Base-by-base conservation (phyloP, 2,329 filamentous ascomycete species). In the Alternaria alternata region DNA sequence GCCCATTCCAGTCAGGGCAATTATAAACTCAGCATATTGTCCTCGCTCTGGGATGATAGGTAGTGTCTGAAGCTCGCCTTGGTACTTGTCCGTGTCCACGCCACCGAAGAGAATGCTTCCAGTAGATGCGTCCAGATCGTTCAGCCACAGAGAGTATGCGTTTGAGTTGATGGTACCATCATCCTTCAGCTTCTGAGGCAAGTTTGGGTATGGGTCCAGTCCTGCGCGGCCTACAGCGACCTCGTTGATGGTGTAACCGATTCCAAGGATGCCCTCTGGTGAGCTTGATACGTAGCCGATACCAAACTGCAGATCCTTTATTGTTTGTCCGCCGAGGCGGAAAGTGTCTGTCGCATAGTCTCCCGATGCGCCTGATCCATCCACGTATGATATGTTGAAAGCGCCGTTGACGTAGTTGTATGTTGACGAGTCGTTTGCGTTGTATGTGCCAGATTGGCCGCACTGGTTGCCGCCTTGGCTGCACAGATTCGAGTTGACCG, bases 301-400 rank as follows among this genome's bases (percentile, higher is more conserved):
- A 61, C 91, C 91, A 68, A 94, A 92, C 70, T 93, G 89, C 56
- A 93, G 80, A 57, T 81, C 77, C 4, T 81, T 64, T 32, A 93
- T 67, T 1, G 78, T 83, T 30, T 83, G 76, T 22, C 80, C 81
- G 12, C 86, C 88, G 54, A 93, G 81, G 5, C 79, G 81, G 58
- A 96, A 80, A 0, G 84, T 90, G 73, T 97, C 94, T 5, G 86
- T 88, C 3, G 88, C 91, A 75, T 96, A 97, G 78, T 95, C 91
- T 34, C 94, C 93, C 1, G 81, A 76, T 0, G 93, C 91, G 5
- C 88, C 88, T 0, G 91, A 91, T 46, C 91, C 91, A 78, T 97
- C 93, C 41, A 91, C 90, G 67, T 97, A 97, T 1, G 89, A 88
- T 65, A 97, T 96, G 80, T 94, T 94, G 82, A 97, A 97, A 61